Evolutionary conservation across 2,329 filamentous ascomycete genomes (phyloP), one percentile per base, ranked within the genome.

Genomic region (Grosmannia clavigera): DNA sequence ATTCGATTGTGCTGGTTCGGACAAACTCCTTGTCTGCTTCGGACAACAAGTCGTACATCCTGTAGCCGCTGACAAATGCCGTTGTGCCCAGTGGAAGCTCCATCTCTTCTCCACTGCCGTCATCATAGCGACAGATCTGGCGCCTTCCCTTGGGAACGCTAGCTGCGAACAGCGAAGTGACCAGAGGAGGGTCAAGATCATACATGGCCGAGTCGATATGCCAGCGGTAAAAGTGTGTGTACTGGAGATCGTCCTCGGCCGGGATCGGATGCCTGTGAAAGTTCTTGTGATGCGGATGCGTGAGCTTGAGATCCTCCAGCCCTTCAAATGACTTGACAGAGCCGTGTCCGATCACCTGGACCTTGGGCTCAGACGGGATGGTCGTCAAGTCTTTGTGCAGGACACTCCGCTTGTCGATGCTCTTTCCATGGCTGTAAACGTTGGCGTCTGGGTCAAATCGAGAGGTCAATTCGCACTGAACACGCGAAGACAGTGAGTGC

Each of bases 331-430:
- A 78, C 0, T 78, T 70, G 1, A 91, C 78, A 51, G 80, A 78
- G 3, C 88, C 88, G 66, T 91, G 90, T 31, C 88, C 88, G 62
- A 92, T 91, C 59, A 91, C 83, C 67, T 92, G 87, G 0, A 88
- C 85, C 61, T 92, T 86, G 0, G 87, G 86, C 68, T 91, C 87
- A 64, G 88, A 82, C 0, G 88, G 87, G 46, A 91, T 82, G 0
- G 88, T 91, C 73, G 90, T 90, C n/a, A 91, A 76, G 66, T 92
- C 88, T 0, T 87, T 88, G 68, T 91, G 87, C 11, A 92, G 78
- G 66, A 92, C 83, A 61, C 76, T 81, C 53, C 78, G 80, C 69
- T 79, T 79, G 53, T 90, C 86, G 56, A 89, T 76, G 0, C 85
- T 87, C 71, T 86, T 88, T 67, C 87, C 88, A 68, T 91, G 88